These are phyloP conservation scores for Porcisia deanei DNA, from an alignment of 208 protist species.

Conservation along the genomic window DNA sequence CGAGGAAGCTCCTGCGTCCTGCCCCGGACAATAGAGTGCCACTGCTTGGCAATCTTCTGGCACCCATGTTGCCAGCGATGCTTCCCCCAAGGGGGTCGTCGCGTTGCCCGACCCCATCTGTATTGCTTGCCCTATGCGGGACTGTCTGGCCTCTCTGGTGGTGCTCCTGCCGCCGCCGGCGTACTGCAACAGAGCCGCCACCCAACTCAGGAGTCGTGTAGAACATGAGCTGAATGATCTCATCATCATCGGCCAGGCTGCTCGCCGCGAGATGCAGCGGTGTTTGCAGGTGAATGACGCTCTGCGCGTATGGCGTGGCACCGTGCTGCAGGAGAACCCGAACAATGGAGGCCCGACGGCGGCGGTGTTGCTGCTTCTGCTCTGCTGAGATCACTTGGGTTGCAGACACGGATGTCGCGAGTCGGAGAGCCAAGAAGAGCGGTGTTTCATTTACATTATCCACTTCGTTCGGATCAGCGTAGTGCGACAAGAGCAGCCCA, in stretches of 20 bases:
- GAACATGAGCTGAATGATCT: constrained; percentile 43
- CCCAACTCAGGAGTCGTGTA: constrained; percentile 15
- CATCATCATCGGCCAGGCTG: constrained; percentile 25
- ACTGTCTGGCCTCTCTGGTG: background rate
- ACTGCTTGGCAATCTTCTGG: background rate
- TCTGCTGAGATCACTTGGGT: background rate
- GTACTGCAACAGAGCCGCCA: background rate
- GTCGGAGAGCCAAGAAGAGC: constrained; percentile 50
- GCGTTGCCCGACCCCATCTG: background rate
- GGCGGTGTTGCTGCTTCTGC: constrained; percentile 6
- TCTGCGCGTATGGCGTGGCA: constrained; percentile 52
- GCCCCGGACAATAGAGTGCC: background rate
- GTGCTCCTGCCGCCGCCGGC: constrained; percentile 6
- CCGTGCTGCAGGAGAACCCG: constrained; percentile 53
- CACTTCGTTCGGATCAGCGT: constrained; percentile 65
- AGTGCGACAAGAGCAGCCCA: constrained; percentile 61
- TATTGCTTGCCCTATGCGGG: background rate
- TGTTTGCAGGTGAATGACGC: constrained; percentile 48
- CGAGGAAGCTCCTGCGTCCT: constrained; percentile 8
- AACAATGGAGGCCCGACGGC: constrained; percentile 32
- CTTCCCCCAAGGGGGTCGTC: background rate
- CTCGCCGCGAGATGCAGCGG: constrained; percentile 62
- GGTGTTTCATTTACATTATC: constrained; percentile 69
- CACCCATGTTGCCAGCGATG: background rate
- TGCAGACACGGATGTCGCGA: background rate